Conservation (phyloP, 192 early-diverging fungal genomes). For the Jimgerdemannia flammicorona region DNA sequence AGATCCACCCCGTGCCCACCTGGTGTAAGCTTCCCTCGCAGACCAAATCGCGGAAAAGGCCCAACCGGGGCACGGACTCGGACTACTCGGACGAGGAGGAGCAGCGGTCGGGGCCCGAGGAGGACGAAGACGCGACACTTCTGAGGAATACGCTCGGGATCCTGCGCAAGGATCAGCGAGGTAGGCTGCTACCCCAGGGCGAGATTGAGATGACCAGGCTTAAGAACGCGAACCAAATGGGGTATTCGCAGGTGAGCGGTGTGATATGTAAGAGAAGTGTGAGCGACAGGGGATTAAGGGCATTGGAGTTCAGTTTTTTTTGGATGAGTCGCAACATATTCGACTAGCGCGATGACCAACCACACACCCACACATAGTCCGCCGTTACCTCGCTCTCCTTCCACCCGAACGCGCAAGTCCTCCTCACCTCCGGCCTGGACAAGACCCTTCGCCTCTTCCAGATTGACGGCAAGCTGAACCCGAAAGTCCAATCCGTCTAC, state of each 20-base stretch:
- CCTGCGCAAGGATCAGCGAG: conserved; percentile 24
- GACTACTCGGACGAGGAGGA: conserved; percentile 43
- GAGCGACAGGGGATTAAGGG: not conserved
- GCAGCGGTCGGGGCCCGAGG: conserved; percentile 27
- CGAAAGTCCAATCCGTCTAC: conserved; percentile 84
- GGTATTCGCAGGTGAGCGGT: conserved; percentile 51
- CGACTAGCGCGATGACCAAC: too few relatives aligned
- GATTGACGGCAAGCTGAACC: conserved; percentile 91
- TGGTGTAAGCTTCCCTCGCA: conserved; percentile 75
- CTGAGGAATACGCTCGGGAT: conserved; percentile 41
- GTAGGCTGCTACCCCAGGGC: conserved; percentile 42
- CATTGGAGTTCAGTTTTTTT: conserved; percentile 21
- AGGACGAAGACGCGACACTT: conserved; percentile 39
- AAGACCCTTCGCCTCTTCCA: conserved; percentile 87
- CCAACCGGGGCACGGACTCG: conserved; percentile 27
- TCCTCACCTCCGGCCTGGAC: conserved; percentile 88
- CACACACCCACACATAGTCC: conserved; percentile 35
- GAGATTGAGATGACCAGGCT: conserved; percentile 59
- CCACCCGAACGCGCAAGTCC: conserved; percentile 85
- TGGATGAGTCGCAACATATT: too few relatives aligned
- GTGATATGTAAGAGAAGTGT: not conserved
- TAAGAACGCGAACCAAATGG: conserved; percentile 75
- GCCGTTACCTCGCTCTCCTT: conserved; percentile 71
- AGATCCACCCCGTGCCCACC: conserved; percentile 78
- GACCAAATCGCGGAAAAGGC: conserved; percentile 23